A percentile compares a stretch with the other conserved stretches of the same genome.
phyloP scores from a whole-genome alignment of 1,139 yeast species.

The Magnusiomyces fungicola region DNA sequence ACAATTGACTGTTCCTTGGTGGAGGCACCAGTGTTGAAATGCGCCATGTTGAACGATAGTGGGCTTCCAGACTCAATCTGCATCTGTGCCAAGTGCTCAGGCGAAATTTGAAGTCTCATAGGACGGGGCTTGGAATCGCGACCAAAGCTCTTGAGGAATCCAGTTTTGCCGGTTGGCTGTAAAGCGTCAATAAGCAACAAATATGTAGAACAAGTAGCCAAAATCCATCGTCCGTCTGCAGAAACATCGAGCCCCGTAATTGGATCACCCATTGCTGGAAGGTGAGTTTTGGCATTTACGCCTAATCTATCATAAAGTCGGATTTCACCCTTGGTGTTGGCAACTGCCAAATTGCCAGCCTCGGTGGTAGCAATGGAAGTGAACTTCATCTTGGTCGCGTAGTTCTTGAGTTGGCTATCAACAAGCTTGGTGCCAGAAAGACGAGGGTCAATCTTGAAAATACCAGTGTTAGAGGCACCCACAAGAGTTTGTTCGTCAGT shows the following conservation, averaged over 20 bases:
- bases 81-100: conserved; percentile 67
- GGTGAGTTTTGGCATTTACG: conserved; percentile 60
- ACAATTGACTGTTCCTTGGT: conserved; percentile 64
- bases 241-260: conserved; percentile 62
- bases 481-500: conserved; percentile 66
- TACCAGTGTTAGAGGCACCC: conserved; percentile 57
- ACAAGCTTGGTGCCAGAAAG: conserved; percentile 50
- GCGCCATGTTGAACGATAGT: conserved; percentile 60
- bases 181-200: conserved; percentile 59
- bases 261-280: conserved; percentile 78
- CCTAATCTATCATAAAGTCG: conserved; percentile 68
- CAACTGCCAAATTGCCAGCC: conserved; percentile 66
- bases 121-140: conserved; percentile 64
- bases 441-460: conserved; percentile 78
- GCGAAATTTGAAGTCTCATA: conserved; percentile 55
- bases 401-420: conserved; percentile 46
- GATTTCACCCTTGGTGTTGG: conserved; percentile 67
- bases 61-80: conserved; percentile 44
- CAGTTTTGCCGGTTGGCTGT: conserved; percentile 56
- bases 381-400: conserved; percentile 50
- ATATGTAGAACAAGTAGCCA: conserved; percentile 71
- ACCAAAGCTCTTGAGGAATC: conserved; percentile 60
- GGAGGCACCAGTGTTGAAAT: conserved; percentile 62
- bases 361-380: conserved; percentile 65
- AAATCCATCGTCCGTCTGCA: conserved; percentile 72